Conservation (phyloP, 768 basidiomycete species). For the Chalciporus pseudorubinellus region DNA sequence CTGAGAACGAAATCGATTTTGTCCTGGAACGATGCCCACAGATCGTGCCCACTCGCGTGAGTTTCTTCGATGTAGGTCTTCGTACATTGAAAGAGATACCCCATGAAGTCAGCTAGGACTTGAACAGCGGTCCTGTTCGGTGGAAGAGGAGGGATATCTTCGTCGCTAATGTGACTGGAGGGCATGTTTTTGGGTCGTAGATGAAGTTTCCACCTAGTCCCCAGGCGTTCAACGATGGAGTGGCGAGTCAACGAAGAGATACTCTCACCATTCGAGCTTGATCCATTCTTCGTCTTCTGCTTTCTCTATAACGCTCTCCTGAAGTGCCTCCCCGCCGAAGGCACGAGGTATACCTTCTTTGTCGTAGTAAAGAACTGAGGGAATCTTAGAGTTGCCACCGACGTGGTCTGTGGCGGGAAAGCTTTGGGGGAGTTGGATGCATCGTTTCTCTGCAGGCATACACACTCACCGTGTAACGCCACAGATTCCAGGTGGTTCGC, state of each 20-base stretch:
- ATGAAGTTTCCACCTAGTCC: constrained; percentile 36
- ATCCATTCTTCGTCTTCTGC: constrained; percentile 39
- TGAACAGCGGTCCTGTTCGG: constrained; percentile 39
- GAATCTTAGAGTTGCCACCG: constrained; percentile 51
- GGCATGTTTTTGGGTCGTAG: constrained; percentile 28
- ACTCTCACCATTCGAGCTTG: constrained; percentile 31
- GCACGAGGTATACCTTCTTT: constrained; percentile 37
- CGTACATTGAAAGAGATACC: constrained; percentile 44
- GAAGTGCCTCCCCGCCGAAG: constrained; percentile 45
- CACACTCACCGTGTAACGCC: constrained; percentile 24
- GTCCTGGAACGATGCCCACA: constrained; percentile 42
- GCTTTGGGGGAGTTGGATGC: constrained; percentile 26
- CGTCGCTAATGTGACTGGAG: constrained; percentile 24
- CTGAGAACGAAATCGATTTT: constrained; percentile 46
- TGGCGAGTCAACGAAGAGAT: not conserved
- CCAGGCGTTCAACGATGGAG: constrained; percentile 6
- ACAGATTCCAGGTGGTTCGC: constrained; percentile 22
- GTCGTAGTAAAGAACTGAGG: constrained; percentile 49
- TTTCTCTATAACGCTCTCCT: constrained; percentile 36
- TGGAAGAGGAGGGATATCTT: constrained; percentile 44
- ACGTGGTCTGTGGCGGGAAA: constrained; percentile 46
- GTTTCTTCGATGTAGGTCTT: constrained; percentile 44
- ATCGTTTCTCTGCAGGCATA: not conserved
- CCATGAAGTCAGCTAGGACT: constrained; percentile 48
- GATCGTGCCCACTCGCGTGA: constrained; percentile 38